phyloP scores from a whole-genome alignment of 202 grass and related monocot species.

The Dendrocalamus latiflorus region DNA sequence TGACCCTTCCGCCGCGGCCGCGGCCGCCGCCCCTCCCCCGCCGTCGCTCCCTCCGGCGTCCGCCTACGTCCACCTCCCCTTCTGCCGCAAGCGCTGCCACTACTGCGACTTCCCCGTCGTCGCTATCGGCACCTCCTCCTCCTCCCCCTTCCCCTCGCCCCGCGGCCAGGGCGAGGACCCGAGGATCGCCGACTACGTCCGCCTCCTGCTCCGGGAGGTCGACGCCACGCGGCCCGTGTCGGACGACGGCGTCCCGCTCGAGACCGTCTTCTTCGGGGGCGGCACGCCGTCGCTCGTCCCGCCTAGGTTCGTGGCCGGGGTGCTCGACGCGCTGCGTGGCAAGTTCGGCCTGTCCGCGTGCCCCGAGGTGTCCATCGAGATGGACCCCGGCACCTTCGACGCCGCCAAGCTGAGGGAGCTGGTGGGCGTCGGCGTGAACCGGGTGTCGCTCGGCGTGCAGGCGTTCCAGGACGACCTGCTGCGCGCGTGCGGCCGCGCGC shows the following conservation, averaged over 20 bases:
- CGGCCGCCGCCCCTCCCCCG: background rate
- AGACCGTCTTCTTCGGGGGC: slow-evolving; percentile 85
- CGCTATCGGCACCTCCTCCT: slow-evolving; percentile 62
- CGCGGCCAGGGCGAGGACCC: slow-evolving; percentile 46
- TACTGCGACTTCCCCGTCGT: slow-evolving; percentile 96
- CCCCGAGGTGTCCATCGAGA: slow-evolving; percentile 87
- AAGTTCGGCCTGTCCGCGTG: slow-evolving; percentile 54
- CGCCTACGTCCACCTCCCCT: slow-evolving; percentile 86
- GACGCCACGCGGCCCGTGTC: slow-evolving; percentile 41
- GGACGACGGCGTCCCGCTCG: slow-evolving; percentile 45
- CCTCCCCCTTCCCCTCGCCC: background rate
- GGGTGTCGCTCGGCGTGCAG: slow-evolving; percentile 89
- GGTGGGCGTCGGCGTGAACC: slow-evolving; percentile 66
- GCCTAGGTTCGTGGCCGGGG: slow-evolving; percentile 50
- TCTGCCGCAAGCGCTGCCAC: slow-evolving; percentile 94
- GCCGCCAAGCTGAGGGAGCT: slow-evolving; percentile 40
- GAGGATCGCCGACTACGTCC: slow-evolving; percentile 68
- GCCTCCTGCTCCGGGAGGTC: slow-evolving; percentile 72
- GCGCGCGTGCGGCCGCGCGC: slow-evolving; percentile 62
- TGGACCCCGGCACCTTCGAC: slow-evolving; percentile 93
- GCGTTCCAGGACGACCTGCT: slow-evolving; percentile 86
- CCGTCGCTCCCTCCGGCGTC: slow-evolving; percentile 38
- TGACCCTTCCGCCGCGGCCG: slow-evolving; percentile 36
- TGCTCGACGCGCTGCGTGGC: slow-evolving; percentile 58
- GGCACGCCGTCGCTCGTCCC: slow-evolving; percentile 94